These are phyloP conservation scores for Xylaria sp. DNA, from an alignment of 2,329 filamentous ascomycete genomes.

Conservation along the genomic window DNA sequence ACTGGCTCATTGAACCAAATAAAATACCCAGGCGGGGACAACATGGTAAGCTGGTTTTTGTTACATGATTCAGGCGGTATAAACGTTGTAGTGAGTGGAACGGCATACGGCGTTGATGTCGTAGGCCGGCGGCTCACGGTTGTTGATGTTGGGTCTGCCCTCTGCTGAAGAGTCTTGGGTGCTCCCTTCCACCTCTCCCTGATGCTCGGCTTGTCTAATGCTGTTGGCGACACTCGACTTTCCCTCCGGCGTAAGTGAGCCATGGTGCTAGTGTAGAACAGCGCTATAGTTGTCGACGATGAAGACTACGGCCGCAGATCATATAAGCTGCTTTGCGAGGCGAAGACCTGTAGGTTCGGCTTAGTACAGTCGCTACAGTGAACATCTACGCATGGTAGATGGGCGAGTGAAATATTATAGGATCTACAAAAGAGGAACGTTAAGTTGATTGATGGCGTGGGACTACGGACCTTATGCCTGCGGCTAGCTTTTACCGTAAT, in stretches of 20 bases:
- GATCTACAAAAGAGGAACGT: neutral
- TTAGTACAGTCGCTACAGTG: neutral
- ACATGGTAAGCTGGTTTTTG: slow-evolving; percentile 24
- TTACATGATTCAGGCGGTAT: slow-evolving; percentile 31
- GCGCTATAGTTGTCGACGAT: neutral
- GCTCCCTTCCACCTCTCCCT: neutral
- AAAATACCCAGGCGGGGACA: slow-evolving; percentile 28
- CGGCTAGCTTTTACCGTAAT: neutral
- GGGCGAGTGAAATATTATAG: neutral
- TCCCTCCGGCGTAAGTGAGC: neutral
- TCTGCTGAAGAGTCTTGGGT: slow-evolving; percentile 5
- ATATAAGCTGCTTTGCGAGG: neutral
- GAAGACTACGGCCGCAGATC: slow-evolving; percentile 4
- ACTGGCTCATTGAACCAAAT: slow-evolving; percentile 36
- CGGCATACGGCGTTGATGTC: slow-evolving; percentile 23
- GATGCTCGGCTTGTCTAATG: neutral
- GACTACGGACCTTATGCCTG: slow-evolving; percentile 5
- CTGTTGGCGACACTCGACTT: neutral
- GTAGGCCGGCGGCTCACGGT: slow-evolving; percentile 7
- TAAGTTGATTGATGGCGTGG: neutral
- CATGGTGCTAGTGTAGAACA: slow-evolving; percentile 1
- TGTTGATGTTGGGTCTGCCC: neutral
- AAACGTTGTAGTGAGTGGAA: slow-evolving; percentile 33
- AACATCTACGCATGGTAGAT: neutral
- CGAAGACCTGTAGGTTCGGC: neutral